phyloP scores from a whole-genome alignment of 1,284 basidiomycete species.

The Lentinula novae-zelandiae region DNA sequence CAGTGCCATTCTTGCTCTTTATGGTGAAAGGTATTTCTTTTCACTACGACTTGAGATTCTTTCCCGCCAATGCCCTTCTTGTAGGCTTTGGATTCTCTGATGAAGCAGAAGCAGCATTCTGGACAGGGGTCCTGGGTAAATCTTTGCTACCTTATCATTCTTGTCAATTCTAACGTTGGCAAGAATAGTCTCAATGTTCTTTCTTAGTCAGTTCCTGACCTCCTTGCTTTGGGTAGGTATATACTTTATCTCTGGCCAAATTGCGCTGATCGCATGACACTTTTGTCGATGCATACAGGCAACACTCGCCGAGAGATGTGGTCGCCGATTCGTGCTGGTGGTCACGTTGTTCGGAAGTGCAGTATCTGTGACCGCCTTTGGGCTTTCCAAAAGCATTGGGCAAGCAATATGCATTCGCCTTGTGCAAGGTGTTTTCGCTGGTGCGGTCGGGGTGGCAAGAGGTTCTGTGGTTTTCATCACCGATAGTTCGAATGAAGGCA shows the following conservation, averaged over 20 bases:
- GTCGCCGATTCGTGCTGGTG: constrained; percentile 81
- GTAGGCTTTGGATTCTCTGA: constrained; percentile 63
- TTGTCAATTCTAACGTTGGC: constrained; percentile 9
- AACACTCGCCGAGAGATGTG: constrained; percentile 89
- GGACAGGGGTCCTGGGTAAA: constrained; percentile 77
- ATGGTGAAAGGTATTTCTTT: constrained; percentile 80
- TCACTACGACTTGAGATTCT: not conserved
- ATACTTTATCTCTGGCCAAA: not conserved
- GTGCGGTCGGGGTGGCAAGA: constrained; percentile 89
- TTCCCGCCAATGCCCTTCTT: not conserved
- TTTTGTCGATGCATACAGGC: constrained; percentile 52
- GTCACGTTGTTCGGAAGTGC: constrained; percentile 84
- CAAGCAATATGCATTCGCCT: constrained; percentile 87
- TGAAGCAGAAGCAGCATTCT: constrained; percentile 79
- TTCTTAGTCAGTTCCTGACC: constrained; percentile 88
- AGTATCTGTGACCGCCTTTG: constrained; percentile 78
- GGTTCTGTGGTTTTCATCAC: constrained; percentile 90
- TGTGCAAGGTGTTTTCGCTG: constrained; percentile 92
- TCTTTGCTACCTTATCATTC: constrained; percentile 1
- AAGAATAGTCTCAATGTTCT: constrained; percentile 67
- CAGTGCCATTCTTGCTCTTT: constrained; percentile 84
- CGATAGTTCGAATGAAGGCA: constrained; percentile 86
- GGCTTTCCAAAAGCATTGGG: constrained; percentile 77
- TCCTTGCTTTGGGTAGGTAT: constrained; percentile 80
- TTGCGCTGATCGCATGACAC: not conserved